Conservation (phyloP, 352 stramenopile species). For the Thalassiosira livingstoniorum region DNA sequence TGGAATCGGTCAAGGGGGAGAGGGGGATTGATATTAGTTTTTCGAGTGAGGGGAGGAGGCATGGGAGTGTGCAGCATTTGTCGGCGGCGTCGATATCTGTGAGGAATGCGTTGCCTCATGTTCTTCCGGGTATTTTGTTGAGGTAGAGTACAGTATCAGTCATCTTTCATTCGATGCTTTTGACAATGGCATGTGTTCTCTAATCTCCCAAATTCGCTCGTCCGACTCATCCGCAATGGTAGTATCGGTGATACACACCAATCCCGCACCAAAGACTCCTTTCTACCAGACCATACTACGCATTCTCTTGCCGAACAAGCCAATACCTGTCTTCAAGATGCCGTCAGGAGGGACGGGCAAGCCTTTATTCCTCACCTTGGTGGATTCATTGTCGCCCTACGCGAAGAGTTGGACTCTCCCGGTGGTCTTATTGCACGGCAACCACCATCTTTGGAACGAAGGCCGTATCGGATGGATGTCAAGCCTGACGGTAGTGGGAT, state of each 20-base stretch:
- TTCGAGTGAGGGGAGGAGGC: conserved; percentile 25
- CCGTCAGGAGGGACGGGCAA: conserved; percentile 74
- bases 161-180: background rate
- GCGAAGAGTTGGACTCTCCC: conserved; percentile 83
- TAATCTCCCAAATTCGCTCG: background rate
- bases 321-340: conserved; percentile 79
- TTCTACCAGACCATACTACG: conserved; percentile 82
- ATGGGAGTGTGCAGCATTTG: conserved; percentile 28
- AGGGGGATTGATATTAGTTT: conserved; percentile 27
- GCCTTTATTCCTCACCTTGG: conserved; percentile 83
- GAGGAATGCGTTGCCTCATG: conserved; percentile 79
- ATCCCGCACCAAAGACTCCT: conserved; percentile 73
- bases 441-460: conserved; percentile 75
- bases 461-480: conserved; percentile 83
- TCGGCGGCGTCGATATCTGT: conserved; percentile 78
- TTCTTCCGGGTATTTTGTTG: conserved; percentile 83
- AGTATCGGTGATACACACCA: conserved; percentile 84
- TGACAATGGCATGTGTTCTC: background rate
- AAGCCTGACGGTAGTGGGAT: conserved; percentile 83
- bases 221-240: background rate
- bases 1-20: conserved; percentile 25
- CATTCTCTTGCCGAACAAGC: conserved; percentile 81
- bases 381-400: conserved; percentile 82
- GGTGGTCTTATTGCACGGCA: conserved; percentile 78
- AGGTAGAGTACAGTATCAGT: too few species aligned